Conservation (phyloP, 2,329 filamentous ascomycete species). For the Juglanconis juglandina region DNA sequence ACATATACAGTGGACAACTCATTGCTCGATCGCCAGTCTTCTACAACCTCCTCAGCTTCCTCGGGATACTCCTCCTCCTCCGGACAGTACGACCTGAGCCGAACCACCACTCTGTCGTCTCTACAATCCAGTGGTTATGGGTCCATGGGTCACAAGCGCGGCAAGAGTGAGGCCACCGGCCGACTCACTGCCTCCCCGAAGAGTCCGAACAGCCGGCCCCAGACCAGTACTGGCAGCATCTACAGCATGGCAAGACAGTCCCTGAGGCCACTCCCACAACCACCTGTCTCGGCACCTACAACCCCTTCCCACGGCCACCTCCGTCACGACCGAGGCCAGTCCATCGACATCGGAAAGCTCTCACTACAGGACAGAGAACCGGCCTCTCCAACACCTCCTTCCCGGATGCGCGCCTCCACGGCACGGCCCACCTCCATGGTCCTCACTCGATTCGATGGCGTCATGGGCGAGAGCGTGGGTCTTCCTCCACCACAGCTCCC, state of each 20-base stretch:
- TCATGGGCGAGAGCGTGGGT: constrained; percentile 34
- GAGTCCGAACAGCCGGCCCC: constrained; percentile 35
- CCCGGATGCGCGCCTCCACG: constrained; percentile 33
- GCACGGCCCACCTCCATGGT: constrained; percentile 61
- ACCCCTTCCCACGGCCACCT: constrained; percentile 29
- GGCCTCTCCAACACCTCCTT: constrained; percentile 40
- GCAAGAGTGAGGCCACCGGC: constrained; percentile 65
- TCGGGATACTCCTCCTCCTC: constrained; percentile 63
- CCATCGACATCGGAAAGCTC: constrained; percentile 58
- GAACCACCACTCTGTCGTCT: constrained; percentile 70
- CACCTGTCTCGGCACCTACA: constrained; percentile 47
- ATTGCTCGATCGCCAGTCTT: constrained; percentile 57
- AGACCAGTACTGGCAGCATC: constrained; percentile 52
- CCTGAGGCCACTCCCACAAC: constrained; percentile 69
- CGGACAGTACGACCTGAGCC: constrained; percentile 51
- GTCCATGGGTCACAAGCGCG: constrained; percentile 62
- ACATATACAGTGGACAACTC: constrained; percentile 49
- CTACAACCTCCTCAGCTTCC: constrained; percentile 67
- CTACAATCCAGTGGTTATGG: constrained; percentile 62
- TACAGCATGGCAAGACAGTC: constrained; percentile 74
- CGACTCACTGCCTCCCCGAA: constrained; percentile 47
- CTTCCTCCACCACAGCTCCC: constrained; percentile 30
- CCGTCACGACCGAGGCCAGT: constrained; percentile 59
- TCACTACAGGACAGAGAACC: constrained; percentile 45
- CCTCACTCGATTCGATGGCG: constrained; percentile 54